Conservation (phyloP, 1,284 basidiomycete genomes). For the Volvariella surrecta region DNA sequence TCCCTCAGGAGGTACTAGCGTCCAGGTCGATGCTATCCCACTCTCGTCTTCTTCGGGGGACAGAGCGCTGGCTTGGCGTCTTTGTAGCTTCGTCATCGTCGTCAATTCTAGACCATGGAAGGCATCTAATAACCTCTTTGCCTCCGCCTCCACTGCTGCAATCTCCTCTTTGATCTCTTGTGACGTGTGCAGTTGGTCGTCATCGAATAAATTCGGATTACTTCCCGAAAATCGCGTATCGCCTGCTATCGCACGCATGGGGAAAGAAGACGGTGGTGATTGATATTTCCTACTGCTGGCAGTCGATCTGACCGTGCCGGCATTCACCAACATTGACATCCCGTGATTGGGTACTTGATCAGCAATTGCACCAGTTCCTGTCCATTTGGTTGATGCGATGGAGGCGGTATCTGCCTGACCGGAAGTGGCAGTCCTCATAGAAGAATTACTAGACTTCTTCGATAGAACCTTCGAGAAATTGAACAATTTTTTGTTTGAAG, state of each 20-base stretch:
- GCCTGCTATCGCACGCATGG: constrained; percentile 24
- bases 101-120: constrained; percentile 70
- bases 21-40: constrained; percentile 24
- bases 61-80: constrained; percentile 23
- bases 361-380: constrained; percentile 2
- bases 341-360: too few species aligned
- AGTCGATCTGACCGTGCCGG: constrained; percentile 14
- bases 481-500: constrained; percentile 35
- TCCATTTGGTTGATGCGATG: constrained; percentile 27
- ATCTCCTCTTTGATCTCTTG: constrained; percentile 60
- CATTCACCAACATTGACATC: constrained; percentile 12
- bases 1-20: constrained; percentile 21
- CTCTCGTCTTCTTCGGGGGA: constrained; percentile 17
- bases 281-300: constrained; percentile 28
- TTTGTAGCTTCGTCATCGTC: constrained; percentile 45
- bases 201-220: constrained; percentile 36
- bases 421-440: constrained; percentile 35
- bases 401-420: constrained; percentile 33
- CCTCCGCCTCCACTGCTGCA: constrained; percentile 56
- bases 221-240: constrained; percentile 27
- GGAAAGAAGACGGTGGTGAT: constrained; percentile 52
- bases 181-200: constrained; percentile 46
- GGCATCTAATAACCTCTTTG: constrained; percentile 57
- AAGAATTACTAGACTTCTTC: constrained; percentile 42
- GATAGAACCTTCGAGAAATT: constrained; percentile 32